A percentile compares a stretch with the other conserved stretches of the same genome.
Conservation (phyloP, 208 protist species). For the Borovskyia barvae region DNA sequence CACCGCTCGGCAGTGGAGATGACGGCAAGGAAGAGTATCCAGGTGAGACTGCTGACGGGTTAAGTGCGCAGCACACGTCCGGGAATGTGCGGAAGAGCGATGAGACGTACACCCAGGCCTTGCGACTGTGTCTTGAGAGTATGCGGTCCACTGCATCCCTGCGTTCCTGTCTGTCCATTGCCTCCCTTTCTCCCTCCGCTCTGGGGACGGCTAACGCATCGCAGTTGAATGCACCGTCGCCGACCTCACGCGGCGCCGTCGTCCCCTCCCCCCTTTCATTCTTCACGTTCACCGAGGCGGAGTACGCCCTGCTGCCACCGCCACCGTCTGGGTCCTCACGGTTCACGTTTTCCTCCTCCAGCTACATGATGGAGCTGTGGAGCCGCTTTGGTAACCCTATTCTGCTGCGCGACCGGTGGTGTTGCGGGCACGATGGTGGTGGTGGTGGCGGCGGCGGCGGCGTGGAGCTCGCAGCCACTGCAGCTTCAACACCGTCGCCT, state of each 20-base stretch:
- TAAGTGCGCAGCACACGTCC: no score
- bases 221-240: no score
- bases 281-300: constrained; percentile 48
- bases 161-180: neutral
- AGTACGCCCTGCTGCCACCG: constrained; percentile 35
- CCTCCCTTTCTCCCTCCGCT: neutral
- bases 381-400: constrained; percentile 60
- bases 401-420: constrained; percentile 59
- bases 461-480: neutral
- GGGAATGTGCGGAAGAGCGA: no score
- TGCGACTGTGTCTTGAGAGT: constrained; percentile 5
- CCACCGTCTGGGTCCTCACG: neutral
- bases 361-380: constrained; percentile 50
- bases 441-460: neutral
- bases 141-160: constrained; percentile 7
- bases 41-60: no score
- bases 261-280: constrained; percentile 14
- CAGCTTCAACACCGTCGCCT: neutral
- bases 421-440: neutral
- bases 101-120: no score
- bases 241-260: neutral
- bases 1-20: no score
- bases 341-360: constrained; percentile 33
- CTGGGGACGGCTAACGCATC: neutral
- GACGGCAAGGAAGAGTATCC: no score